Evolutionary conservation across 78 protist genomes (phyloP).

Genomic region (Parvularia atlantis): DNA sequence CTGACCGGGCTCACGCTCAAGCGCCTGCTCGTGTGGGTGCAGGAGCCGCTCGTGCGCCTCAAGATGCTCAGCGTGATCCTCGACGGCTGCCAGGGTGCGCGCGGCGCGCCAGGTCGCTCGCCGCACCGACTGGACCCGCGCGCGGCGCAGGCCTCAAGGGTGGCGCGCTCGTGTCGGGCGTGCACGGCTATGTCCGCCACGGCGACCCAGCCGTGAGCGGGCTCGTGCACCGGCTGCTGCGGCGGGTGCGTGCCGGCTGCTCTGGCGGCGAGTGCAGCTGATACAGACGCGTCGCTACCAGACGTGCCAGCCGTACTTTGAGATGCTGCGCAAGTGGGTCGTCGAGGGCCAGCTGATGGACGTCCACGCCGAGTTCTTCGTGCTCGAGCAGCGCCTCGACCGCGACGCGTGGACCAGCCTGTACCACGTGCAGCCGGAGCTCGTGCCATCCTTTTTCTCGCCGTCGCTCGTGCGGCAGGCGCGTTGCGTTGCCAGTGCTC

Average conservation of each 20-base stretch:
- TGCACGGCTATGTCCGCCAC: background rate
- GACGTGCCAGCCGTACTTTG: constrained; percentile 32
- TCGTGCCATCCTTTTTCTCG: too few relatives aligned
- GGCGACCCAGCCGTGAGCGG: background rate
- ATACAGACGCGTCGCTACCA: too few relatives aligned
- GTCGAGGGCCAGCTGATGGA: constrained; percentile 43
- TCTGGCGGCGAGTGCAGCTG: too few relatives aligned
- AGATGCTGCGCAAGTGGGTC: constrained; percentile 35
- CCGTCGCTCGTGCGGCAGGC: too few relatives aligned
- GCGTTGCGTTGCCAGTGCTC: too few relatives aligned
- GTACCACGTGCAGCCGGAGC: too few relatives aligned
- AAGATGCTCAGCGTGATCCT: background rate
- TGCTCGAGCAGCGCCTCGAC: background rate
- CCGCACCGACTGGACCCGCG: too few relatives aligned
- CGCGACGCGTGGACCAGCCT: too few relatives aligned
- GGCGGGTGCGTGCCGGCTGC: too few relatives aligned
- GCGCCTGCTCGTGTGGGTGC: background rate
- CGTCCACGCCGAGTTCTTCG: constrained; percentile 43
- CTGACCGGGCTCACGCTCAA: background rate
- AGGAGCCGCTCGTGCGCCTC: background rate
- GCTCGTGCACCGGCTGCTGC: background rate
- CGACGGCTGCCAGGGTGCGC: too few relatives aligned
- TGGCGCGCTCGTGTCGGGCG: background rate
- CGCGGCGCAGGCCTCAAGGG: background rate
- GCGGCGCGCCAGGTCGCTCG: too few relatives aligned